Evolutionary conservation across 108 stramenopile genomes (phyloP).

Genomic region (Aurantiochytrium sp.): DNA sequence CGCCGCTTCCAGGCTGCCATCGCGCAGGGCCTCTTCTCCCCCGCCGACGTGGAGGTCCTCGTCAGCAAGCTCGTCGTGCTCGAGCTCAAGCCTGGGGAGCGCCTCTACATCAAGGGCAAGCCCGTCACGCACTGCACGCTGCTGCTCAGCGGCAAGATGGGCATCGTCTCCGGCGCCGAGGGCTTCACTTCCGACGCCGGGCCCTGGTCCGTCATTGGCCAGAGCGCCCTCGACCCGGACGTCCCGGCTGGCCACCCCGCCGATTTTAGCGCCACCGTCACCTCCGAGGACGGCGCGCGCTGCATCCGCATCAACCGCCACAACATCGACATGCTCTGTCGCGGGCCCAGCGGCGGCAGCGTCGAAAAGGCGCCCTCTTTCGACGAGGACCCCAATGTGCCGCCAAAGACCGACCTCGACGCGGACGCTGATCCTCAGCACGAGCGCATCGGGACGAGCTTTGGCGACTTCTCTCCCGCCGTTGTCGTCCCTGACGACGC

Average conservation of each 20-base stretch:
- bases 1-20: background rate
- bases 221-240: background rate
- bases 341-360: background rate
- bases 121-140: constrained; percentile 53
- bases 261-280: constrained; percentile 20
- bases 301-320: background rate
- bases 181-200: constrained; percentile 75
- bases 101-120: constrained; percentile 19
- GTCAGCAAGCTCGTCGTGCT: background rate
- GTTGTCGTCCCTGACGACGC: too few relatives aligned
- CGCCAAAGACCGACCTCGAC: too few relatives aligned
- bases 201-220: constrained; percentile 76
- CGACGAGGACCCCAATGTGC: too few relatives aligned
- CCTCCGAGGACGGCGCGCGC: background rate
- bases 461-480: too few relatives aligned
- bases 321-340: background rate
- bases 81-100: background rate
- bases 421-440: too few relatives aligned
- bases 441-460: too few relatives aligned
- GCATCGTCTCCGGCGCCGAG: constrained; percentile 74
- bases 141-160: constrained; percentile 74
- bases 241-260: background rate
- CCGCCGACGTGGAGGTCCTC: background rate
- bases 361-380: background rate
- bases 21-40: background rate